A percentile compares a stretch with the other conserved stretches of the same genome.
Evolutionary conservation across 2,329 filamentous ascomycete species (phyloP).

Genomic region (Xylariaceae sp.): DNA sequence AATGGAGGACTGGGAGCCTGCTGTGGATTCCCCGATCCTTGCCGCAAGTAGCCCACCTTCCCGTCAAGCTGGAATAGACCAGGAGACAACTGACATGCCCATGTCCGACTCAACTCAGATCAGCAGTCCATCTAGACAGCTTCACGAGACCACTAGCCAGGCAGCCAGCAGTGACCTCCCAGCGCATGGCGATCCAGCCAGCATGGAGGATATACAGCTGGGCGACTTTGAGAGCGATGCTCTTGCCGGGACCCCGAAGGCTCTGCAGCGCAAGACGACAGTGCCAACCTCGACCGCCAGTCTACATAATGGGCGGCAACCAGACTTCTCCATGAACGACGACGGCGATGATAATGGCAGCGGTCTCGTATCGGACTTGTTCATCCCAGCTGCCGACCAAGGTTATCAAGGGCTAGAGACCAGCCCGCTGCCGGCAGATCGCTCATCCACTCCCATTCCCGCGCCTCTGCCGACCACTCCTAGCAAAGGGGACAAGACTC

Average conservation of each 20-base stretch:
- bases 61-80: conserved; percentile 19
- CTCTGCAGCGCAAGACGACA: conserved; percentile 29
- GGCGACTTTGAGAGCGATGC: conserved; percentile 17
- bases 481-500: too few species aligned
- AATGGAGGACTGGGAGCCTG: conserved; percentile 2
- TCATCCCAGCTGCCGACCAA: conserved; percentile 11
- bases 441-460: too few species aligned
- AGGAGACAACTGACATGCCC: conserved; percentile 15
- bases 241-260: conserved; percentile 24
- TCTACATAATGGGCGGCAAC: conserved; percentile 44
- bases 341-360: conserved; percentile 28
- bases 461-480: too few species aligned
- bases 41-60: conserved; percentile 15
- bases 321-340: conserved; percentile 38
- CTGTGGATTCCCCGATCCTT: neutral
- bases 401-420: conserved; percentile 1
- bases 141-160: conserved; percentile 24
- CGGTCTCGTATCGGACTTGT: conserved; percentile 23
- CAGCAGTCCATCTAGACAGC: conserved; percentile 29
- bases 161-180: conserved; percentile 11
- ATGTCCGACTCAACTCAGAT: conserved; percentile 24
- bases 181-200: neutral
- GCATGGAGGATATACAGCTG: conserved; percentile 5
- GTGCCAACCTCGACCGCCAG: conserved; percentile 37
- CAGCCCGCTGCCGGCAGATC: too few species aligned